Evolutionary conservation across 768 basidiomycete genomes (phyloP).

Genomic region (Russula lepida): DNA sequence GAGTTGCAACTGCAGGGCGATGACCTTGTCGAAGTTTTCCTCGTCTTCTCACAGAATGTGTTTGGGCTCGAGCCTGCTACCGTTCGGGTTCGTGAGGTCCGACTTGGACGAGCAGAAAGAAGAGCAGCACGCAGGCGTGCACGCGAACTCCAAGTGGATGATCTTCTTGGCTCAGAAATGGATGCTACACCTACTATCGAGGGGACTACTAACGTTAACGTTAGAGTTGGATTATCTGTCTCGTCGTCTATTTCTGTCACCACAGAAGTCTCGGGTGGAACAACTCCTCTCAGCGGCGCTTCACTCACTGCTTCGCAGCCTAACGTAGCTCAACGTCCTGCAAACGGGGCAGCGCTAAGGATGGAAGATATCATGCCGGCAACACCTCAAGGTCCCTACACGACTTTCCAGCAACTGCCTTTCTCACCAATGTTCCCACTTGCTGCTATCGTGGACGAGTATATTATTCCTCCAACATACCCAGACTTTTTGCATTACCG

Average conservation of each 20-base stretch:
- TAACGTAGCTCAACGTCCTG: conserved; percentile 22
- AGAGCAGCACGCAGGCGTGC: conserved; percentile 76
- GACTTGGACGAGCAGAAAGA: conserved; percentile 82
- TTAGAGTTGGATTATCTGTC: conserved; percentile 50
- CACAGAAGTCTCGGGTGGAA: conserved; percentile 35
- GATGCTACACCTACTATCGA: conserved; percentile 42
- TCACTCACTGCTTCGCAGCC: conserved; percentile 21
- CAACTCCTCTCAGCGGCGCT: conserved; percentile 23
- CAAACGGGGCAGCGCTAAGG: conserved; percentile 31
- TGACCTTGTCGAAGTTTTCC: conserved; percentile 85
- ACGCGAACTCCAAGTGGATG: conserved; percentile 50
- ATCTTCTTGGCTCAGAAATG: conserved; percentile 37
- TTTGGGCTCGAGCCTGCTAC: conserved; percentile 91
- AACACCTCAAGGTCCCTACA: conserved; percentile 72
- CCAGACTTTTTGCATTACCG: conserved; percentile 68
- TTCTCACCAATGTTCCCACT: conserved; percentile 87
- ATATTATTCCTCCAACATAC: conserved; percentile 88
- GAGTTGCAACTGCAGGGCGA: conserved; percentile 88
- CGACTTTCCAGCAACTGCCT: conserved; percentile 83
- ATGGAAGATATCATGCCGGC: conserved; percentile 62
- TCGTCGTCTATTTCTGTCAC: conserved; percentile 37
- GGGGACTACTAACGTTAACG: conserved; percentile 31
- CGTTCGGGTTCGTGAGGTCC: conserved; percentile 87
- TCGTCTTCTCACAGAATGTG: conserved; percentile 86
- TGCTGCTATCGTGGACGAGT: conserved; percentile 81